Conservation (phyloP, 768 basidiomycete genomes). For the Myochromella boudieri region DNA sequence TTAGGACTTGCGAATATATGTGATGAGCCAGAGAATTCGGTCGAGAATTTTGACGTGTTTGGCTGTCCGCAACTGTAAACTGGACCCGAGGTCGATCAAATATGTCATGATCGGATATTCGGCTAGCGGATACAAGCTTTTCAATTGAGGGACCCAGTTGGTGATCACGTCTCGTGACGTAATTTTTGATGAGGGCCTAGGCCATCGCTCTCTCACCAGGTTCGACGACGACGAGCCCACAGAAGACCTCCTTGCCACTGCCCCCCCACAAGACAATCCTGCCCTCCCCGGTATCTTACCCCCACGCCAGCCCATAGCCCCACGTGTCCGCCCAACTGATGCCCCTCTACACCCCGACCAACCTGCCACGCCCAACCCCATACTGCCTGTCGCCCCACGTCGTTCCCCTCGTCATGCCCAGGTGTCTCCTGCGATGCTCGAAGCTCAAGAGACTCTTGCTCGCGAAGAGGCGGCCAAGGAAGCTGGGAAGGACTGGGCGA, state of each 20-base stretch:
- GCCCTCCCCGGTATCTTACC: background rate
- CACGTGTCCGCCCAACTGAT: background rate
- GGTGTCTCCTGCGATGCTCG: background rate
- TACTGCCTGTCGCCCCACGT: background rate
- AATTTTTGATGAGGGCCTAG: constrained; percentile 21
- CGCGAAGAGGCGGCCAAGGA: background rate
- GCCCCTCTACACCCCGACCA: background rate
- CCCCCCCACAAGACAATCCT: background rate
- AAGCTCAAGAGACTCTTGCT: background rate
- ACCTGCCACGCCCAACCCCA: background rate
- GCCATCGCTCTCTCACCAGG: constrained; percentile 6
- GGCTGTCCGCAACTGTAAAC: no score
- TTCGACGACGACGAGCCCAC: background rate
- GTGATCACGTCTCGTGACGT: constrained; percentile 18
- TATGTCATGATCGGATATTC: constrained; percentile 19
- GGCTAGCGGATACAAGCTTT: constrained; percentile 16
- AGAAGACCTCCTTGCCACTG: background rate
- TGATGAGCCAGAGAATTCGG: no score
- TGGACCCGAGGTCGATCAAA: constrained; percentile 14
- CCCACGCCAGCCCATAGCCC: background rate
- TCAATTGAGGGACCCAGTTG: constrained; percentile 1
- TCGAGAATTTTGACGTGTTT: no score
- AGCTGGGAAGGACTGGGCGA: constrained; percentile 4
- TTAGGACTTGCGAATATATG: no score
- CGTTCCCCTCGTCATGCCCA: background rate